Evolutionary conservation across 2,329 filamentous ascomycete species (phyloP).

Genomic region (Blastomyces silverae): DNA sequence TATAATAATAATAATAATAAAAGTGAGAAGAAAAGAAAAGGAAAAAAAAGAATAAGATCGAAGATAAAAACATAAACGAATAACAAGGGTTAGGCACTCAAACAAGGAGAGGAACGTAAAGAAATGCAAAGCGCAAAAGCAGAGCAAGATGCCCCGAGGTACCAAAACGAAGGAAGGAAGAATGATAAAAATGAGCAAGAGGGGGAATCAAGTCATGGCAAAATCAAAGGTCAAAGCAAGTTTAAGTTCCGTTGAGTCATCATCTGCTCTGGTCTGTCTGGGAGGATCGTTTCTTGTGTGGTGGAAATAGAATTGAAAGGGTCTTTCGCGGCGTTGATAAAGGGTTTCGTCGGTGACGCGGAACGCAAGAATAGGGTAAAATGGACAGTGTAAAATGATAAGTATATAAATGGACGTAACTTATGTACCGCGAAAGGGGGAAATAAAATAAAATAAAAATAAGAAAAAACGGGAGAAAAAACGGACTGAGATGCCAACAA

Average conservation of each 20-base stretch:
- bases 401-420: constrained; percentile 1
- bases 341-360: not conserved
- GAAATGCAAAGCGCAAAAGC: not conserved
- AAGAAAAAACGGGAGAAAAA: not conserved
- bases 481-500: not conserved
- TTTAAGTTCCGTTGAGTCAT: not conserved
- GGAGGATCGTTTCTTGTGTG: not conserved
- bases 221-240: constrained; percentile 1
- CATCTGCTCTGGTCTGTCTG: not conserved
- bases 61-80: not conserved
- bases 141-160: not conserved
- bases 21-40: not conserved
- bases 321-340: too few species aligned
- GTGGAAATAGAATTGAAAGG: not conserved
- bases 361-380: not conserved
- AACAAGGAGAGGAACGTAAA: not conserved
- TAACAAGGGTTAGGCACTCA: not conserved
- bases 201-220: not conserved
- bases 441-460: not conserved
- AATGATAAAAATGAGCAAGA: not conserved
- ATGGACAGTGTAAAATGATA: not conserved
- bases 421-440: constrained; percentile 2
- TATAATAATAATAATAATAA: not conserved
- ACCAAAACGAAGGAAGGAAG: not conserved
- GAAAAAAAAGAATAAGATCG: not conserved